Percentiles rank a stretch among this genome's conserved stretches.
phyloP scores from a whole-genome alignment of 2,329 filamentous ascomycete species.

The Tolypocladium pustulatum region DNA sequence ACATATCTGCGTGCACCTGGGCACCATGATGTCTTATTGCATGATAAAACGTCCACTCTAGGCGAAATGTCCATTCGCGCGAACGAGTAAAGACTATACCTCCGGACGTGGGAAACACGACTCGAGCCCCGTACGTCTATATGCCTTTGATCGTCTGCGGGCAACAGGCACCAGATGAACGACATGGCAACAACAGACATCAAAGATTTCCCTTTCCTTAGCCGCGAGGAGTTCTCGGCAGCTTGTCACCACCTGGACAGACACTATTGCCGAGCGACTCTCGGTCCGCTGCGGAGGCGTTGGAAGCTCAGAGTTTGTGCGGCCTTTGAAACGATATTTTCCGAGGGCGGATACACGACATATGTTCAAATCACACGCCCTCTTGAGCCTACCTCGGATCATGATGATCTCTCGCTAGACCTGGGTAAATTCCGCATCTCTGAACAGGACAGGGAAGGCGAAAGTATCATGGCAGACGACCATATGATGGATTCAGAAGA shows the following conservation, averaged over 20 bases:
- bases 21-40: background rate
- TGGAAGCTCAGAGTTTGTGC: conserved; percentile 46
- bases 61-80: background rate
- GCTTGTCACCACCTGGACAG: conserved; percentile 53
- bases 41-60: background rate
- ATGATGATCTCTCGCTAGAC: conserved; percentile 33
- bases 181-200: conserved; percentile 22
- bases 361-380: conserved; percentile 47
- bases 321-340: conserved; percentile 35
- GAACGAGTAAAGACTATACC: background rate
- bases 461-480: conserved; percentile 22
- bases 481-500: conserved; percentile 41
- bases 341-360: conserved; percentile 32
- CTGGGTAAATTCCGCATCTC: conserved; percentile 36
- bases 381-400: conserved; percentile 32
- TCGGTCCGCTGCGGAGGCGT: conserved; percentile 41
- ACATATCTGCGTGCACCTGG: background rate
- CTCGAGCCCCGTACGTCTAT: background rate
- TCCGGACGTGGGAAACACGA: background rate
- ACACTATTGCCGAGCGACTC: conserved; percentile 45
- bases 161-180: background rate
- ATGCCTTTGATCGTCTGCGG: background rate
- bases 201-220: conserved; percentile 50
- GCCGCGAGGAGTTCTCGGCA: conserved; percentile 50
- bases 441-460: conserved; percentile 9